Evolutionary conservation across 306 rosid species (phyloP).

Genomic region (Hippophae tibetana): DNA sequence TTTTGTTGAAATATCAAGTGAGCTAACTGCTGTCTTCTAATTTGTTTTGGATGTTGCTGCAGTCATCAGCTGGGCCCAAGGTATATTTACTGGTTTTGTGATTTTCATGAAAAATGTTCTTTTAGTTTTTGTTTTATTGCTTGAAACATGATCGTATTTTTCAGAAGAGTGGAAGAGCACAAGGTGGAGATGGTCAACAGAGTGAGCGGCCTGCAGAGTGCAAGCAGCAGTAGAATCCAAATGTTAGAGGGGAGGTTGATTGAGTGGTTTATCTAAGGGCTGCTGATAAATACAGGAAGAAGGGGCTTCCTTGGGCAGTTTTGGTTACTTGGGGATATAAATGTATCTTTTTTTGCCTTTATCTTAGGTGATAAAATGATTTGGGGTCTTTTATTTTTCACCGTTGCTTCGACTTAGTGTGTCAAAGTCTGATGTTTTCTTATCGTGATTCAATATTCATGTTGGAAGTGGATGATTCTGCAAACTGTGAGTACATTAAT

Average conservation of each 20-base stretch:
- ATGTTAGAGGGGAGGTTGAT: conserved; percentile 1
- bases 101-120: too few relatives aligned
- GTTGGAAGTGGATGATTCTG: too few relatives aligned
- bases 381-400: neutral
- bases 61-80: conserved; percentile 49
- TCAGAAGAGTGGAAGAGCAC: conserved; percentile 59
- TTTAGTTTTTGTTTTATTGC: neutral
- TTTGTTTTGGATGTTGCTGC: conserved; percentile 17
- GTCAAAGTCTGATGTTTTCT: too few relatives aligned
- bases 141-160: neutral
- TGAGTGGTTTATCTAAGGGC: conserved; percentile 18
- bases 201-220: conserved; percentile 90
- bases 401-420: too few relatives aligned
- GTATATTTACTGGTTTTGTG: conserved; percentile 13
- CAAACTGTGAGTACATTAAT: too few relatives aligned
- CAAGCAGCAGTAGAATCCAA: conserved; percentile 71
- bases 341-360: conserved; percentile 14
- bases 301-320: conserved; percentile 29
- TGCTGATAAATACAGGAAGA: conserved; percentile 8
- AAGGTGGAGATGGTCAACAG: conserved; percentile 35
- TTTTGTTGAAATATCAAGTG: conserved; percentile 4
- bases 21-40: neutral
- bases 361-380: conserved; percentile 22
- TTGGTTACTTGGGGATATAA: conserved; percentile 26
- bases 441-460: too few relatives aligned